Base-by-base conservation (phyloP, 495 filamentous ascomycete species). In the Cercophora samala region DNA sequence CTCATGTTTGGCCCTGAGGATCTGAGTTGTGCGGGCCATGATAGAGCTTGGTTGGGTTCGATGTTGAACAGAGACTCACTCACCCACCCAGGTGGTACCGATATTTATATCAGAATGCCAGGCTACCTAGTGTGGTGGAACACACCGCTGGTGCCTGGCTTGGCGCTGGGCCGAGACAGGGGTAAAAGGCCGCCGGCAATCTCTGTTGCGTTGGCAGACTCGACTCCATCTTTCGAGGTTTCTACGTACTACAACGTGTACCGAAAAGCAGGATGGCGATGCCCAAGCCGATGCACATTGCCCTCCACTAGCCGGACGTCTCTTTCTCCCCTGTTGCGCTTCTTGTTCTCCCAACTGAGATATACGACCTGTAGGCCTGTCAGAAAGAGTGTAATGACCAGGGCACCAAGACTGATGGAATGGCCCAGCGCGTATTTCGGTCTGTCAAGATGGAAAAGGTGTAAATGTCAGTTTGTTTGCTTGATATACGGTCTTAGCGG, bases 201-300 rank as follows among this genome's bases (percentile, higher is more conserved):
- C 37, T 13, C 21, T n/a, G n/a, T n/a, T n/a, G n/a, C n/a, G n/a
- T n/a, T n/a, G n/a, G n/a, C n/a, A n/a, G n/a, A n/a, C n/a, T n/a
- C n/a, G n/a, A n/a, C n/a, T n/a, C n/a, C n/a, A n/a, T n/a, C n/a
- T n/a, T n/a, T n/a, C n/a, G n/a, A n/a, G n/a, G n/a, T n/a, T n/a
- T n/a, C n/a, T n/a, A n/a, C n/a, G n/a, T n/a, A n/a, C n/a, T 23
- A 82, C 15, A 78, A 71, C 0, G 81, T 83, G 66, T 86, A 85
- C 55, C 75, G 76, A 67, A 84, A 83, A 0, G 64, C 23, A 13
- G 81, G 81, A 69, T 84, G 83, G 21, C 76, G 64, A 70, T 83
- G 77, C 4, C 80, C 79, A 8, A 85, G 72, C 64, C 63, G 64
- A 17, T 69, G 69, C 24, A 75, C 70, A 62, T 78, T 69, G 0